phyloP scores from a whole-genome alignment of 257 asterid species.

The Scutellaria minor region DNA sequence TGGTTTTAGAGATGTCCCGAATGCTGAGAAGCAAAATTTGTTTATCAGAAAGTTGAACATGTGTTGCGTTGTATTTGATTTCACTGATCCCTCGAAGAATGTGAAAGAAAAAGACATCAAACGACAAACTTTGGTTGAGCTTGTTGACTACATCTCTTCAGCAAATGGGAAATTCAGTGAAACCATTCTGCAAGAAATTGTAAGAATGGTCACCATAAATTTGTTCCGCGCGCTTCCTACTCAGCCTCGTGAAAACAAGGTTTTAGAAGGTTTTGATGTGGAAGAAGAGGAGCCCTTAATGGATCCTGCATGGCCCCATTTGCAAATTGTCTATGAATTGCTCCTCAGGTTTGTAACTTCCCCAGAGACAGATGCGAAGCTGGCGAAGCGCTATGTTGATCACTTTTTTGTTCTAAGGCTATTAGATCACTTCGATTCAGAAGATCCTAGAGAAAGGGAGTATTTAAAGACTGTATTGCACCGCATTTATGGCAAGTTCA shows the following conservation, averaged over 20 bases:
- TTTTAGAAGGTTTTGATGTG: conserved; percentile 68
- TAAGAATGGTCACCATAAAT: conserved; percentile 72
- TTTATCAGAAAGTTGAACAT: conserved; percentile 70
- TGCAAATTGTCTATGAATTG: conserved; percentile 84
- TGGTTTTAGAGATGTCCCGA: conserved; percentile 78
- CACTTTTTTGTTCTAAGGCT: conserved; percentile 75
- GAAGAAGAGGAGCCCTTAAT: conserved; percentile 91
- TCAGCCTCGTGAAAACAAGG: conserved; percentile 73
- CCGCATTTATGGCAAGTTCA: conserved; percentile 91
- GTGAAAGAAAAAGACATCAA: conserved; percentile 84
- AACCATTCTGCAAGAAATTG: conserved; percentile 62
- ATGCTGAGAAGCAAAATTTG: conserved; percentile 73
- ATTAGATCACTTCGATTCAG: conserved; percentile 88
- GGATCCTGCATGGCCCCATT: conserved; percentile 93
- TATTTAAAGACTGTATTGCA: conserved; percentile 86
- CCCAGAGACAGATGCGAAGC: conserved; percentile 86
- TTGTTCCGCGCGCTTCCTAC: conserved; percentile 69
- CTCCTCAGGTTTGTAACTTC: conserved; percentile 86
- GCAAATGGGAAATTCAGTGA: conserved; percentile 78
- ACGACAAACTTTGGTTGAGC: conserved; percentile 84
- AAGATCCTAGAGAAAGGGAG: conserved; percentile 96
- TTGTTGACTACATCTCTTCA: conserved; percentile 73
- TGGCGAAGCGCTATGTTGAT: conserved; percentile 88
- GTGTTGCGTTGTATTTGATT: conserved; percentile 76
- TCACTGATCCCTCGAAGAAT: conserved; percentile 81